Percentiles rank a stretch among this genome's conserved stretches.
phyloP scores from a whole-genome alignment of 306 rosid genomes.

The Gynostemma pentaphyllum region DNA sequence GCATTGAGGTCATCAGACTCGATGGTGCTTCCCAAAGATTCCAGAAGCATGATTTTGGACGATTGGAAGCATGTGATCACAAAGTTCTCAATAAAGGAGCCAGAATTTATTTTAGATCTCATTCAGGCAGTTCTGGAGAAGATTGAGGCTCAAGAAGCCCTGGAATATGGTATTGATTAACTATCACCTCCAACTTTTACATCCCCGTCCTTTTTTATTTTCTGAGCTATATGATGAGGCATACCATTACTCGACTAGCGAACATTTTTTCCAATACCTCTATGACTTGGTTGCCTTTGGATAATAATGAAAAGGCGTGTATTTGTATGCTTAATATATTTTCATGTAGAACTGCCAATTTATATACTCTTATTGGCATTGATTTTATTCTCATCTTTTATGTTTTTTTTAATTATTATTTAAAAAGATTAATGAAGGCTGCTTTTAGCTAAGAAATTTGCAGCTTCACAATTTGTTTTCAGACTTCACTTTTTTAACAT shows the following conservation, averaged over 20 bases:
- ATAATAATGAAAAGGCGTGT: background rate
- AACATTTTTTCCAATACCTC: background rate
- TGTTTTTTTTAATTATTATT: too few species aligned
- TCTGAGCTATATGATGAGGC: background rate
- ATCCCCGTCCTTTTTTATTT: background rate
- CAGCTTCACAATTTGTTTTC: background rate
- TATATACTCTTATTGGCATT: background rate
- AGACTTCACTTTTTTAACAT: background rate
- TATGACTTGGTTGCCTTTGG: background rate
- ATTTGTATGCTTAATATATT: background rate
- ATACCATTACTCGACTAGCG: background rate
- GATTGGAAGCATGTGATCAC: conserved; percentile 51
- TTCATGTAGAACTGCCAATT: background rate
- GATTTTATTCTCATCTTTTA: background rate
- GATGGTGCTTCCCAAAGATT: conserved; percentile 23
- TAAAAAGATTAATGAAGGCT: background rate
- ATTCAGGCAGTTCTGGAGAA: conserved; percentile 54
- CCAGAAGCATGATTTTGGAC: conserved; percentile 25
- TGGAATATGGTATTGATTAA: conserved; percentile 36
- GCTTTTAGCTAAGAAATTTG: background rate
- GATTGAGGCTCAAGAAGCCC: conserved; percentile 42
- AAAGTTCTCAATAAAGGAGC: conserved; percentile 53
- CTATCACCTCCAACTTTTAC: conserved; percentile 5
- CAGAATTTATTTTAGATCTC: conserved; percentile 63
- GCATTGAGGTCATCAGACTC: conserved; percentile 33